Conservation (phyloP, 106 monocot species). For the Dioscorea alata region DNA sequence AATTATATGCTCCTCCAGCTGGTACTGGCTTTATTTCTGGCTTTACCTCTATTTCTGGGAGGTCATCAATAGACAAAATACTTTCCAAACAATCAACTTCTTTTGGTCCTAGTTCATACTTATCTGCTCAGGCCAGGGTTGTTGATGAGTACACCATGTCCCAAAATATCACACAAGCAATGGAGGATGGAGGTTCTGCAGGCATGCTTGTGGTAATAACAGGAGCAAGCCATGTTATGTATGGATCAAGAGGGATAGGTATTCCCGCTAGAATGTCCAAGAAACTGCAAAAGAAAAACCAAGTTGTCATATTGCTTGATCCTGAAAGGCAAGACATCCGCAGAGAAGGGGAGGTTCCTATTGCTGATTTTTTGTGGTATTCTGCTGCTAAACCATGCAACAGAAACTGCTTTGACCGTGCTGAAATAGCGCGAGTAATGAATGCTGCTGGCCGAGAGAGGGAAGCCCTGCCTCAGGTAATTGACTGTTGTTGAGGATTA, state of each 20-base stretch:
- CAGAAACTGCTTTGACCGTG: conserved; percentile 98
- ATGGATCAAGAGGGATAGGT: conserved; percentile 87
- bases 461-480: conserved; percentile 89
- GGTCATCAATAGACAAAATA: conserved; percentile 51
- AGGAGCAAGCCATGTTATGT: conserved; percentile 93
- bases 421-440: conserved; percentile 96
- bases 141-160: conserved; percentile 95
- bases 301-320: conserved; percentile 84
- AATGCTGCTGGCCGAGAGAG: conserved; percentile 87
- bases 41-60: conserved; percentile 56
- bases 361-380: conserved; percentile 97
- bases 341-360: conserved; percentile 88
- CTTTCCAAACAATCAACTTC: conserved; percentile 44
- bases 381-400: conserved; percentile 92
- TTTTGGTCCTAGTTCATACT: conserved; percentile 77
- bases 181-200: conserved; percentile 51
- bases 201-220: conserved; percentile 86
- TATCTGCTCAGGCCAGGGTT: conserved; percentile 79
- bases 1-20: conserved; percentile 82
- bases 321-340: conserved; percentile 93
- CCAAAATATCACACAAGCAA: conserved; percentile 58
- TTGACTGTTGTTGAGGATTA: neutral
- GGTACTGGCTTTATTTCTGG: conserved; percentile 94
- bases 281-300: conserved; percentile 86
- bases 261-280: conserved; percentile 88